Conservation (phyloP, 1,284 basidiomycete species). For the Apiotrichum porosum region DNA sequence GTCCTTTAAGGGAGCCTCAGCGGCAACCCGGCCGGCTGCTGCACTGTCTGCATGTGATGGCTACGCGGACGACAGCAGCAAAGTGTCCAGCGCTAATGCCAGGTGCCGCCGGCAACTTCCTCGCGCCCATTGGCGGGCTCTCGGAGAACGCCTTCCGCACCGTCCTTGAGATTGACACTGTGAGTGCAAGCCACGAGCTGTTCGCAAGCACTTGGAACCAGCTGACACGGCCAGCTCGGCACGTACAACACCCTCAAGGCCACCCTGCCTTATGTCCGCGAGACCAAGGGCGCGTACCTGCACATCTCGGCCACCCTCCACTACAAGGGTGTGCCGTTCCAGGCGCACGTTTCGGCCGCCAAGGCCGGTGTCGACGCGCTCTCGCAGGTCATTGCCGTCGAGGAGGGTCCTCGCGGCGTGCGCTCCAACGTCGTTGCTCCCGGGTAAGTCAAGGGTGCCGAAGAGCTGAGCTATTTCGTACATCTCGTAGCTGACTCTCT, state of each 20-base stretch:
- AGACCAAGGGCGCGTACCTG: constrained; percentile 74
- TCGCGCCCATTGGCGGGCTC: constrained; percentile 72
- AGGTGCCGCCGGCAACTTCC: constrained; percentile 87
- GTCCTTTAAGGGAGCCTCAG: no score
- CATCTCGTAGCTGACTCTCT: no score
- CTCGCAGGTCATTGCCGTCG: constrained; percentile 76
- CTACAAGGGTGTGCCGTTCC: constrained; percentile 83
- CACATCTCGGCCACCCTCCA: constrained; percentile 90
- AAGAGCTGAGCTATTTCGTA: no score
- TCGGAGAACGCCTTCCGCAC: constrained; percentile 87
- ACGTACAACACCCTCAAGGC: constrained; percentile 94
- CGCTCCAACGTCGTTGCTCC: constrained; percentile 89
- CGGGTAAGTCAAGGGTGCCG: constrained; percentile 46
- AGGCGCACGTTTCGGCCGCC: constrained; percentile 88
- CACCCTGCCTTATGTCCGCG: constrained; percentile 67
- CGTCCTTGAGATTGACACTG: constrained; percentile 90
- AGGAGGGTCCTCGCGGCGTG: constrained; percentile 91
- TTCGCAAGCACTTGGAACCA: not conserved
- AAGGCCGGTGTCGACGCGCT: constrained; percentile 92
- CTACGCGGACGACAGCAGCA: not conserved
- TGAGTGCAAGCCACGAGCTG: constrained; percentile 43
- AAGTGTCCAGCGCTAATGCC: constrained; percentile 5
- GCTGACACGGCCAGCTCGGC: constrained; percentile 59
- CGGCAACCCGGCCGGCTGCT: no score
- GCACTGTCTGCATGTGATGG: no score